These are phyloP conservation scores for Marasmius fiardii DNA, from an alignment of 1,284 basidiomycete species.

Conservation along the genomic window DNA sequence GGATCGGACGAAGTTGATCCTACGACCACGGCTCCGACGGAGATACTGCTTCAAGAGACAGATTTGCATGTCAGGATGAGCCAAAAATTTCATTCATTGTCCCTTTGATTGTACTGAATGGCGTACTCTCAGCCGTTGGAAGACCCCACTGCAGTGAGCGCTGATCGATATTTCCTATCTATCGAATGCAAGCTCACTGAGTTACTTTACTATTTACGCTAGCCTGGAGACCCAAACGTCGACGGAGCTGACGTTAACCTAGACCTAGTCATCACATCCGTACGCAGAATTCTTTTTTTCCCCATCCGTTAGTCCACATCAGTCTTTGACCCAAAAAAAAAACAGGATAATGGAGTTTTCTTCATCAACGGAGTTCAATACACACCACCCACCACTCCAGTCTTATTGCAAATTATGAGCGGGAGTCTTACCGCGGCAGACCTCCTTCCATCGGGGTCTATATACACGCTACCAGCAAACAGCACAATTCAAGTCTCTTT, in stretches of 20 bases:
- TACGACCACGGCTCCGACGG: background rate
- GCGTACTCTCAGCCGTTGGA: background rate
- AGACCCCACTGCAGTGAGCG: background rate
- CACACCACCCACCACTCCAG: conserved; percentile 4
- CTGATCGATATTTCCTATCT: too few species aligned
- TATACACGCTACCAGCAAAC: conserved; percentile 5
- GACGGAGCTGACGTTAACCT: background rate
- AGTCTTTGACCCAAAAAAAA: too few species aligned
- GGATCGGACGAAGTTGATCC: background rate
- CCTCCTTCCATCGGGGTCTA: background rate
- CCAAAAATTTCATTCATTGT: too few species aligned
- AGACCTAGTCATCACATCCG: background rate
- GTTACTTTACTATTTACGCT: too few species aligned
- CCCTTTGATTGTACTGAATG: too few species aligned
- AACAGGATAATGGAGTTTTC: conserved; percentile 14
- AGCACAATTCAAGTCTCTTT: conserved; percentile 2
- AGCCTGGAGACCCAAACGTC: background rate
- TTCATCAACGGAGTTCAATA: conserved; percentile 1
- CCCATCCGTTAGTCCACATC: too few species aligned
- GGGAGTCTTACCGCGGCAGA: background rate
- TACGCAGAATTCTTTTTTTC: background rate
- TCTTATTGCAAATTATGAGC: conserved; percentile 10
- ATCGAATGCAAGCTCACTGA: too few species aligned
- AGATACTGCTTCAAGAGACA: background rate
- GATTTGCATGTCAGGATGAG: background rate